Evolutionary conservation across 495 filamentous ascomycete genomes (phyloP), one percentile per base, ranked within the genome.

Genomic region (Lasiosphaeris hirsuta): DNA sequence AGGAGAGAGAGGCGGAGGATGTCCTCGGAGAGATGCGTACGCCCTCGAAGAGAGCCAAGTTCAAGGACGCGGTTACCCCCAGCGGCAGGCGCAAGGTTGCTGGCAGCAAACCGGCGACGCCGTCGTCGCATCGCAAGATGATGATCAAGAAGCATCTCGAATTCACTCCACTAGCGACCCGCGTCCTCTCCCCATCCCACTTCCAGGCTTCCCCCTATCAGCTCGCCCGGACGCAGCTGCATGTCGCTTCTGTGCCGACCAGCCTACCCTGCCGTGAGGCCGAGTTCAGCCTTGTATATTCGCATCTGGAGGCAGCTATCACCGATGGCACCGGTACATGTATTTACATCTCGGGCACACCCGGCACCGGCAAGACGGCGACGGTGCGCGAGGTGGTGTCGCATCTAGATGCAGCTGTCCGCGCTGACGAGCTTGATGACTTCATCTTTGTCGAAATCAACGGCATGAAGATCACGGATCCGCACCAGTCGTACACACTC

Each of bases 371-470:
- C 51, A 99, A 99, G 68, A 99, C 95, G 7, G 95, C 95, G 23
- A 99, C 95, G 0, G 93, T 99, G 8, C 88, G 95, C 54, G 95
- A 97, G 72, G 94, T 97, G 3, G 87, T 97, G 7, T 85, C 88
- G 14, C 89, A 91, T 69, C 81, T 99, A 9, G 92, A 97, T 58
- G 82, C 81, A 4, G 86, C 91, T 1, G 94, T 97, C 5, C 79
- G 81, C 34, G 84, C 85, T 10, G 95, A 99, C 68, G 92, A 97
- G 72, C 84, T 99, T 51, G 95, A 97, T 63, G 95, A 99, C 69
- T 99, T 99, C 69, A 95, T 96, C 61, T 99, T 97, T 61, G 92
- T 97, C 60, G 95, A 99, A 72, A 97, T 99, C 73, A 99, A 99
- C 72, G 95, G 95, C 49, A 97, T 99, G 95, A 97, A 97, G 78